Evolutionary conservation across 352 stramenopile genomes (phyloP).

Genomic region (Pythium apleroticum): DNA sequence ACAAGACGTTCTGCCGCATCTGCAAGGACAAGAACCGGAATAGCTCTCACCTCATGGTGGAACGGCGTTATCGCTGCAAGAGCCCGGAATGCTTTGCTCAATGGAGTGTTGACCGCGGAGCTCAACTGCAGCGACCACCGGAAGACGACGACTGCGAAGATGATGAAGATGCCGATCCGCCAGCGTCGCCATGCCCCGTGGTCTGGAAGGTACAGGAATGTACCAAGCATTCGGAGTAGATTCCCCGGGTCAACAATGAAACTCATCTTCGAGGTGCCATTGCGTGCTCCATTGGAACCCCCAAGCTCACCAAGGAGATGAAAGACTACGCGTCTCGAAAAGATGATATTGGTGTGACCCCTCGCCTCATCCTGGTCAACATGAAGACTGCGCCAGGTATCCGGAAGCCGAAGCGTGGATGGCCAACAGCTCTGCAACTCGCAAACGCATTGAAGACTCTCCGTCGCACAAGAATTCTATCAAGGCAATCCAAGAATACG

Average conservation of each 20-base stretch:
- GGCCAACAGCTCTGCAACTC: constrained; percentile 2
- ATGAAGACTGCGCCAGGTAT: background rate
- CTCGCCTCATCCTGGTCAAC: background rate
- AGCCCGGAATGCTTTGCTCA: background rate
- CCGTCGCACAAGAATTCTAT: constrained; percentile 11
- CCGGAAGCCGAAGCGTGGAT: background rate
- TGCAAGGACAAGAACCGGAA: background rate
- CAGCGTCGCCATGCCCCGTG: background rate
- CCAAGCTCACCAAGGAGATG: background rate
- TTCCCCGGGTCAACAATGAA: background rate
- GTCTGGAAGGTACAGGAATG: background rate
- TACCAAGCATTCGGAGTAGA: background rate
- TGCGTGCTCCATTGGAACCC: background rate
- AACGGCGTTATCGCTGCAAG: constrained; percentile 4
- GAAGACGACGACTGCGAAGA: background rate
- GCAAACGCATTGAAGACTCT: constrained; percentile 8
- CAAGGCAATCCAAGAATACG: background rate
- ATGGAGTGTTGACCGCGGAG: too few relatives aligned
- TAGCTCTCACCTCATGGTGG: background rate
- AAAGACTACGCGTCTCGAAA: background rate
- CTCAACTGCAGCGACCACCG: too few relatives aligned
- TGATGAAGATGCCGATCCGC: background rate
- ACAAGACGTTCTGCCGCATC: constrained; percentile 3
- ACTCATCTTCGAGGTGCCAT: background rate
- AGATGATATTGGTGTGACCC: background rate